Conservation (phyloP, 2,329 filamentous ascomycete genomes). For the Fusarium anthophilum region DNA sequence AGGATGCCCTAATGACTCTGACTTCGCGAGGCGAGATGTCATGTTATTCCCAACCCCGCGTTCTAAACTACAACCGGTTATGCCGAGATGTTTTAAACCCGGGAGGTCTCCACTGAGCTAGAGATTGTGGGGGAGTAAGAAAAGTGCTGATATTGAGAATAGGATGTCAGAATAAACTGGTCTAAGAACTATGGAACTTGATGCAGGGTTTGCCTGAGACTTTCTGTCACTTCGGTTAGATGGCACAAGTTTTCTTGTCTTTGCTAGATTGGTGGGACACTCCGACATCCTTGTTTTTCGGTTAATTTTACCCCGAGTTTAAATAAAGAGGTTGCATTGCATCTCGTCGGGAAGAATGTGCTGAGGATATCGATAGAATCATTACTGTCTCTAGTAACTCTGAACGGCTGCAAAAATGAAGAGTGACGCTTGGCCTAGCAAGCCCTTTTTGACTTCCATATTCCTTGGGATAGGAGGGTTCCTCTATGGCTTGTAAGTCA, state of each 20-base stretch:
- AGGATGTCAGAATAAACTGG: background rate
- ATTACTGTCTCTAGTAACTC: background rate
- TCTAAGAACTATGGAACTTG: fast-evolving
- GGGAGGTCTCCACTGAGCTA: slow-evolving; percentile 13
- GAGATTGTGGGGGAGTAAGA: background rate
- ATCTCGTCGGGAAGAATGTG: background rate
- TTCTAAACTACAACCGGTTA: slow-evolving; percentile 20
- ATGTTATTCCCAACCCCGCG: slow-evolving; percentile 24
- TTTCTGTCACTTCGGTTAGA: background rate
- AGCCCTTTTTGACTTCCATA: slow-evolving; percentile 51
- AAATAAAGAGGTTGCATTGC: slow-evolving; percentile 14
- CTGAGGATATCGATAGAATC: background rate
- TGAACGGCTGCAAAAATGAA: slow-evolving; percentile 26
- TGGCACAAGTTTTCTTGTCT: background rate
- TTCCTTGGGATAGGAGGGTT: slow-evolving; percentile 53
- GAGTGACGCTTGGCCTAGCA: slow-evolving; percentile 47
- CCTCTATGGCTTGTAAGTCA: slow-evolving; percentile 51
- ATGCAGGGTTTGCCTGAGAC: fast-evolving
- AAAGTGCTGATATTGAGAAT: background rate
- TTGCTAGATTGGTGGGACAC: background rate
- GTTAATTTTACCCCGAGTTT: slow-evolving; percentile 21
- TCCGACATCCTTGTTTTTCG: slow-evolving; percentile 13
- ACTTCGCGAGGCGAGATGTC: slow-evolving; percentile 3
- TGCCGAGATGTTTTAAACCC: slow-evolving; percentile 9
- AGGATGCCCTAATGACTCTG: slow-evolving; percentile 13